Base-by-base conservation (phyloP, 169 alveolate genomes). In the Plasmodium chabaudi region DNA sequence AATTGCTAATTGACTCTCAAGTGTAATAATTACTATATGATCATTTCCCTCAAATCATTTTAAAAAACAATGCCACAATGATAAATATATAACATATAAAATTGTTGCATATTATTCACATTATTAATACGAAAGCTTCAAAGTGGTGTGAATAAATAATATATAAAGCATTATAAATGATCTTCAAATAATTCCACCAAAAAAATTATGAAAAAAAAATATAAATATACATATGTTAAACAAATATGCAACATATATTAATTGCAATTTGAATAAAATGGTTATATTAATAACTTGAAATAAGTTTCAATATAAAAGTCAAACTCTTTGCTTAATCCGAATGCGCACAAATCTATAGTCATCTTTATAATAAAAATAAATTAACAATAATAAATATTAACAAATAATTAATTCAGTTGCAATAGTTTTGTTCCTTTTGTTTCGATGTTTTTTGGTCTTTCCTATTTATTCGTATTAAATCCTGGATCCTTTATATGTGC, bases 401-500 rank as follows among this genome's bases (percentile, higher is more conserved):
- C 42, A 34, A 34, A 34, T 34, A 34, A 34, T 34, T 1, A 34
- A 34, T 34, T 34, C 42, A 34, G 23, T 9, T 15, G 59, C 59
- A 51, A 13, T 51, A 13, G 1, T 51, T 65, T 9, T 65, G 27
- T 53, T 21, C 60, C 56, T 65, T 65, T 39, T 65, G 23, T 47
- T 42, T 47, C 19, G 4, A 12, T 12, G 23, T 51, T 51, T 51
- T 4, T 51, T 4, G 39, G 9, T 39, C 23, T 47, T 39, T 23
- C 65, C 70, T 71, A 86, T 53, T 86, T 70, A 15, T 70, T 63
- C 15, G 34, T 39, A 15, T 68, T 84, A 13, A 84, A 42, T 60
- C 51, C 75, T 23, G 91, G 91, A 21, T 86, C 91, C 60, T 71
- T 68, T 68, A 86, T 86, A 49, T 86, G 91, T 51, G 60, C 0